Percentiles rank a stretch among this genome's conserved stretches.
Conservation (phyloP, 1,284 basidiomycete genomes). For the Rhodotorula sp. region DNA sequence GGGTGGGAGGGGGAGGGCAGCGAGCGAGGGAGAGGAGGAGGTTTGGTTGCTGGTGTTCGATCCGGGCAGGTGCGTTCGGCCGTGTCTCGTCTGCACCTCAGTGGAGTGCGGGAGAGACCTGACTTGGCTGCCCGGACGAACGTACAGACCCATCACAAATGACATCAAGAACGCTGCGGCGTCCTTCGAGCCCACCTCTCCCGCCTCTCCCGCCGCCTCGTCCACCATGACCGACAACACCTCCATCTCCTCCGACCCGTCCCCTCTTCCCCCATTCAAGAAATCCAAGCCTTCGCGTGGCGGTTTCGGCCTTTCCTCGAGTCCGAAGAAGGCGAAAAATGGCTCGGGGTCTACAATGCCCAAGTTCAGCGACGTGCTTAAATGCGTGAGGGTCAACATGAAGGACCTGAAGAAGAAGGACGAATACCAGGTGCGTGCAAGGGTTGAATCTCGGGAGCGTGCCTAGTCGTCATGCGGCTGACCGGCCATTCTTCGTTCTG, state of each 20-base stretch:
- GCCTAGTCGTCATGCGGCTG: too few relatives aligned
- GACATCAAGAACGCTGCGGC: slow-evolving; percentile 7
- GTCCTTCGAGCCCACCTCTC: background rate
- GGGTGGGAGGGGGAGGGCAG: background rate
- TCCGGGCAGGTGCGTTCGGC: slow-evolving; percentile 41
- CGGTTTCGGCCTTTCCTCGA: slow-evolving; percentile 1
- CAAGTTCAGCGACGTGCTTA: slow-evolving; percentile 33
- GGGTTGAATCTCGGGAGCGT: too few relatives aligned
- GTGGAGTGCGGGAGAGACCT: background rate
- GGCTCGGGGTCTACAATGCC: background rate
- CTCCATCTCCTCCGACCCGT: background rate
- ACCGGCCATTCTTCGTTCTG: too few relatives aligned
- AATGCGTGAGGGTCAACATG: slow-evolving; percentile 41
- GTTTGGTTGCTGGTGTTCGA: slow-evolving; percentile 43
- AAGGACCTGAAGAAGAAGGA: slow-evolving; percentile 37
- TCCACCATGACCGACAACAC: background rate
- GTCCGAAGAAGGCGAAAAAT: background rate
- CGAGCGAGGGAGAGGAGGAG: slow-evolving; percentile 11
- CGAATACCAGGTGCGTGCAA: slow-evolving; percentile 45
- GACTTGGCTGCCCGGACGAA: background rate
- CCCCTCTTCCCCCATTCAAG: background rate
- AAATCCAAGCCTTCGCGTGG: background rate
- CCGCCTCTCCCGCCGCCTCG: background rate
- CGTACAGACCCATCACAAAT: slow-evolving; percentile 3
- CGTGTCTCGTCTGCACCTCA: too few relatives aligned